Evolutionary conservation across 2,329 filamentous ascomycete genomes (phyloP), one percentile per base, ranked within the genome.

Genomic region (Pseudomassariella vexata): DNA sequence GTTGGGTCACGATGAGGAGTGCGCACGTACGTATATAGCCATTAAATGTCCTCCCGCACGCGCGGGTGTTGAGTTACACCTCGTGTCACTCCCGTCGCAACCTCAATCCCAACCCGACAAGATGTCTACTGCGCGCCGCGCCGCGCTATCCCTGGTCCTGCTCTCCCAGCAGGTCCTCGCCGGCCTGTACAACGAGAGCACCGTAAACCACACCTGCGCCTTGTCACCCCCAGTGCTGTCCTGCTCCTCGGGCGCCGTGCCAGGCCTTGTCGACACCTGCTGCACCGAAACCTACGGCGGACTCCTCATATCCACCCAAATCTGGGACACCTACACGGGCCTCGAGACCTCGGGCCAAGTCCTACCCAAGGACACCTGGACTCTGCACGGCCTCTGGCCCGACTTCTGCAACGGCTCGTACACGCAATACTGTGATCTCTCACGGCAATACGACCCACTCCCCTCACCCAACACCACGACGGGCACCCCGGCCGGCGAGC

Each of bases 401-500:
- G 65, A 68, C 41, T 67, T 65, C 42, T 68, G 65, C 50, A 60
- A 68, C 39, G 63, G 76, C 28, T 69, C 65, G 1, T 82, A 75
- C 49, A 80, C 76, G 0, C 76, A 82, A 40, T 84, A 81, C 55
- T 83, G 79, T 56, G 79, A 83, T 47, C 50, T 79, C 30, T 60
- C 45, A 53, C 70, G 78, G 1, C 78, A 83, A 53, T 82, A 78
- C 42, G 79, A 82, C 47, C 78, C 76, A 1, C 47, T 53, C 10
- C 74, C 75, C 1, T 67, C 65, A 0, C 77, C 78, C 17, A 82
- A 80, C 55, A 81, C 77, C 6, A 82, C 78, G 5, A 76, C 65
- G 24, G 71, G 72, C 22, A 65, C 62, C 4, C 55, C 66, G 2
- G 63, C 63, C 32, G 75, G 73, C 18, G 65, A 55, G 1, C 59